Base-by-base conservation (phyloP, 2,329 filamentous ascomycete genomes). In the Talaromyces funiculosus region DNA sequence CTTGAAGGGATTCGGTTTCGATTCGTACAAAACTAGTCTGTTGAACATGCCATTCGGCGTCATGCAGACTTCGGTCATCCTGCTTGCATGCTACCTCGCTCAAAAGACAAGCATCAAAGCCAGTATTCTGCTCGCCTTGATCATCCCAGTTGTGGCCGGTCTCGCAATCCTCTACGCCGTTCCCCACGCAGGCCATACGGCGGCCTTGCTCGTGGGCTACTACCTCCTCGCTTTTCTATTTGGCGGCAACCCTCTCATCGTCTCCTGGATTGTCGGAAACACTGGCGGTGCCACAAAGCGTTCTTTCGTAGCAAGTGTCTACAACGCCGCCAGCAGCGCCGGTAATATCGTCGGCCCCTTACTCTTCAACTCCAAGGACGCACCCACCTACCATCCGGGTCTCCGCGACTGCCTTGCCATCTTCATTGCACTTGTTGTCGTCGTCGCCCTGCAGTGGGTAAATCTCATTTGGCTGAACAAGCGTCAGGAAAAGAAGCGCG, bases 221-320 rank as follows among this genome's bases (percentile, higher is more conserved):
- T 89, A 89, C 65, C 75, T 89, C 1, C 78, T 88, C 0, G 82
- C 85, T 0, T 89, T 88, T 69, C 74, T 89, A 8, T 89, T 85
- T 63, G 85, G 84, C 1, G 84, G 82, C 1, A 88, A 87, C 65
- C 86, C 86, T 0, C 75, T 90, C 9, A 82, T 88, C 26, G 83
- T 89, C 0, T 81, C 84, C 0, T 90, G 87, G 87, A 85, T 89
- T 61, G 80, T 89, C 5, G 84, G 82, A 7, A 90, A 90, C 69
- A 88, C 85, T 0, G 87, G 80, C 0, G 87, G 87, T 6, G 83
- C 81, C 16, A 88, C 86, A 2, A 89, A 90, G 72, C 87, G 86
- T 67, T 85, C 84, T 0, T 78, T 83, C 53, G 80, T 85, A 40
- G 85, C 88, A 80, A 83, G 82, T 0, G 73, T 87, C 0, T 89